phyloP scores from a whole-genome alignment of 2,329 filamentous ascomycete species.

The Boeremia exigua region DNA sequence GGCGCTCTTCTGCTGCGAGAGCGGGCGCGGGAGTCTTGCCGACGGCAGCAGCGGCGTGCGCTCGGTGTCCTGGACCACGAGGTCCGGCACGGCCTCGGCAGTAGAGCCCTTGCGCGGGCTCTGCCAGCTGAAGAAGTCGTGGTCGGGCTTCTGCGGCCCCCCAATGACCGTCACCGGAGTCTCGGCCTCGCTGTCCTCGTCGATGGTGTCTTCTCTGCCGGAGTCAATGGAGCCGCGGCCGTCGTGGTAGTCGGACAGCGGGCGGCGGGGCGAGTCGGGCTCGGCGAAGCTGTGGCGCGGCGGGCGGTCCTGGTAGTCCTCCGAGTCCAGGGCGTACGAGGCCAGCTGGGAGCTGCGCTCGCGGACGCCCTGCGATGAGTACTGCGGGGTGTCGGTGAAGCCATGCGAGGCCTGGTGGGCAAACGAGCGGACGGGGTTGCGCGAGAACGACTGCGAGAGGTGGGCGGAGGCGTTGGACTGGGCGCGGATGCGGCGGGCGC shows the following conservation, averaged over 20 bases:
- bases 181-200: conserved; percentile 66
- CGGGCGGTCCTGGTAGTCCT: conserved; percentile 38
- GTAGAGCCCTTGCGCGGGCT: conserved; percentile 3
- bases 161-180: conserved; percentile 53
- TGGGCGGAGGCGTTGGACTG: conserved; percentile 29
- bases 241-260: conserved; percentile 29
- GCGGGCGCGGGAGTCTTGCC: conserved; percentile 35
- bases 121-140: conserved; percentile 33
- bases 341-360: conserved; percentile 89
- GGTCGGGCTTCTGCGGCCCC: conserved; percentile 18
- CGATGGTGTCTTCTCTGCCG: conserved; percentile 59
- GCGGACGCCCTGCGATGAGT: conserved; percentile 76
- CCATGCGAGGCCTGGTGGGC: conserved; percentile 70
- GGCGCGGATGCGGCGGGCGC: conserved; percentile 36
- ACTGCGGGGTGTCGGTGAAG: conserved; percentile 71
- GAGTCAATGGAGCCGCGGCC: conserved; percentile 40
- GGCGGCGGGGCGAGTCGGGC: conserved; percentile 20
- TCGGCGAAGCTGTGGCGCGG: conserved; percentile 36
- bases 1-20: conserved; percentile 22
- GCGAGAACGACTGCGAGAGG: conserved; percentile 40
- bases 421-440: conserved; percentile 73
- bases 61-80: conserved; percentile 42
- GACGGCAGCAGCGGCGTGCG: conserved; percentile 49
- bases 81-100: conserved; percentile 21
- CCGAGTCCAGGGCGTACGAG: conserved; percentile 70